phyloP scores from a whole-genome alignment of 352 stramenopile genomes.

The Saprolegnia diclina region DNA sequence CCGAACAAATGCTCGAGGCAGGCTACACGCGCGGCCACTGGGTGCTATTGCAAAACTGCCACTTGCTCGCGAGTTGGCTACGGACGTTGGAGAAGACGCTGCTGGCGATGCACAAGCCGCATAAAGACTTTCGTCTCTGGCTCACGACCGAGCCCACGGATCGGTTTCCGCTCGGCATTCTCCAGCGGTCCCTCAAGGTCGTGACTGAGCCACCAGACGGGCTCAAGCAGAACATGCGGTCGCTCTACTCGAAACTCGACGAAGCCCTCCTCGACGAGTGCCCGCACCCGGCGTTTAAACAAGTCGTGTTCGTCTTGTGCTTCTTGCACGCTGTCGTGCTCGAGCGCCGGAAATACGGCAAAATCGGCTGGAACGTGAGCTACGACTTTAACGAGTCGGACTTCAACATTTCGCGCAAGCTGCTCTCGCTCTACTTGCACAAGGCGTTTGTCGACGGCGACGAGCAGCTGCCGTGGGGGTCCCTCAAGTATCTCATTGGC shows the following conservation, averaged over 20 bases:
- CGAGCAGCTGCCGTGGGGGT: conserved; percentile 92
- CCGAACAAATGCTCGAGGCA: conserved; percentile 91
- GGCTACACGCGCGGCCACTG: conserved; percentile 81
- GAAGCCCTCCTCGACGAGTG: conserved; percentile 89
- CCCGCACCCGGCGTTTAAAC: conserved; percentile 86
- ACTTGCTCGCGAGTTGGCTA: conserved; percentile 92
- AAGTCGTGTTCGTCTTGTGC: conserved; percentile 93
- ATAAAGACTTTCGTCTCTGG: conserved; percentile 94
- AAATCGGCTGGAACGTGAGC: conserved; percentile 96
- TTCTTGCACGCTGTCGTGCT: conserved; percentile 94
- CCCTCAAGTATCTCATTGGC: conserved; percentile 92
- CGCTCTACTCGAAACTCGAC: conserved; percentile 89
- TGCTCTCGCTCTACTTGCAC: conserved; percentile 90
- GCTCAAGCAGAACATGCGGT: conserved; percentile 96
- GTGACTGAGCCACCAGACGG: conserved; percentile 94
- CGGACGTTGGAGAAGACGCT: conserved; percentile 91
- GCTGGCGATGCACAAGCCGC: conserved; percentile 83
- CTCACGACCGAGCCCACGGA: conserved; percentile 94
- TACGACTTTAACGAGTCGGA: conserved; percentile 98
- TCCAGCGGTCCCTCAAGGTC: conserved; percentile 93
- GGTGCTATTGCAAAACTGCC: conserved; percentile 94
- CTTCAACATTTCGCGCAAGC: conserved; percentile 89
- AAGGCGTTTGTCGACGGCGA: conserved; percentile 91
- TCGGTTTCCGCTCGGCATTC: conserved; percentile 91
- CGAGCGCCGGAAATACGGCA: conserved; percentile 94